Base-by-base conservation (phyloP, 2,329 filamentous ascomycete species). In the Cryphonectria carpinicola region DNA sequence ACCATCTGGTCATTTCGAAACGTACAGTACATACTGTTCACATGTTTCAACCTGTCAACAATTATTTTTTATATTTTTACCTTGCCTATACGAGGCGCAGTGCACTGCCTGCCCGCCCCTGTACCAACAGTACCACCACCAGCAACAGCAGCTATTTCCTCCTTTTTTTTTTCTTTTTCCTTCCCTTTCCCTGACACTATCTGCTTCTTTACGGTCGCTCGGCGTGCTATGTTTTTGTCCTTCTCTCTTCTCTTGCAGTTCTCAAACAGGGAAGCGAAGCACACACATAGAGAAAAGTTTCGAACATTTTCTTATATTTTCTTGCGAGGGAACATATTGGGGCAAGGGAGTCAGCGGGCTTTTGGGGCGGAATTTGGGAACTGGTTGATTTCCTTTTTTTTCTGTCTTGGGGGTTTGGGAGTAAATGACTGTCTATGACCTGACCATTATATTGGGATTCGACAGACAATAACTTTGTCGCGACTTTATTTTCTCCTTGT, bases 251-350 rank as follows among this genome's bases (percentile, higher is more conserved):
- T 58, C 58, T 35, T 39, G 58, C 58, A n/a, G 19, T 39, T n/a
- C 2, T 49, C 22, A 4, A 10, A 49, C 58, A 25, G 28, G 58
- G 56, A 17, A 39, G 58, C 35, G 58, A 39, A 61, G 37, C 37
- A 11, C 37, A 61, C 35, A 35, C 35, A 37, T 61, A 61, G 58
- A 61, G 58, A 61, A 61, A 61, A 61, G 58, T 61, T 39, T 61
- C 35, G 35, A 39, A 61, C 11, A n/a, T 32, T 60, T 60, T n/a
- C 13, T 56, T 28, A 13, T 13, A 10, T 56, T 28, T 56, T 28
- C 6, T 35, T 58, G 13, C 5, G 25, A 32, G 54, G 54, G 54
- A 32, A 49, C 46, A 49, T 32, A 32, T 32, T 28, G 54, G 54
- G 28, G n/a, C n/a, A 13, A 19, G 32, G 7, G 32, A 39, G 58